Evolutionary conservation across 78 protist species (phyloP).

Genomic region (Protostelium mycophagum): DNA sequence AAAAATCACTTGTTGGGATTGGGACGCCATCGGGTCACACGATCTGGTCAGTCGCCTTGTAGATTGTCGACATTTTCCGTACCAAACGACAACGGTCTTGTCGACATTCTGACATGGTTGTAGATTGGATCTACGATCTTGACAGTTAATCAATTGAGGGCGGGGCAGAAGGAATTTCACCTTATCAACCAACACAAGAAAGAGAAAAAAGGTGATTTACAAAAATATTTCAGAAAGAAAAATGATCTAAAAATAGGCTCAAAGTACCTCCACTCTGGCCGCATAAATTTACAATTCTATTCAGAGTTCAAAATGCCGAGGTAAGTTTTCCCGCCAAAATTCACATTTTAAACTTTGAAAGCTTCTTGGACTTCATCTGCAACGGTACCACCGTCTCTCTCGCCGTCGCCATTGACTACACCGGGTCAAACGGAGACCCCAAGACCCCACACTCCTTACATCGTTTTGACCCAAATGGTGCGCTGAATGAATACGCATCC

Average conservation of each 20-base stretch:
- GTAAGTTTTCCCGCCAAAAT: background rate
- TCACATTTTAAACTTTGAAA: too few species aligned
- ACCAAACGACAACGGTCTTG: too few species aligned
- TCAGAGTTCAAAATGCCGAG: background rate
- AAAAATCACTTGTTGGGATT: background rate
- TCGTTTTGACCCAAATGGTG: slow-evolving; percentile 22
- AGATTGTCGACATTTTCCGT: background rate
- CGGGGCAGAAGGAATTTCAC: background rate
- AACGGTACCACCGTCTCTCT: slow-evolving; percentile 65
- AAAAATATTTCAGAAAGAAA: background rate
- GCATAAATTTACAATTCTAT: background rate
- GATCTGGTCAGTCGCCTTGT: background rate
- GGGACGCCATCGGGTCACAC: background rate
- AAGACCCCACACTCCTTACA: slow-evolving; percentile 54
- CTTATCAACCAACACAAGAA: background rate
- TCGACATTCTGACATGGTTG: background rate
- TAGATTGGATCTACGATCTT: background rate
- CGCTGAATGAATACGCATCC: slow-evolving; percentile 54
- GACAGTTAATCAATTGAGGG: background rate
- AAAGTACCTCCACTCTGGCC: background rate
- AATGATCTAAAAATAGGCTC: background rate
- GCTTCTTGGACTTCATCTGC: slow-evolving; percentile 63
- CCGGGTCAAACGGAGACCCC: slow-evolving; percentile 74
- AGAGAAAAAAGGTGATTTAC: background rate
- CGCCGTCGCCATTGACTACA: slow-evolving; percentile 85